phyloP scores from a whole-genome alignment of 108 stramenopile genomes.

The Asterionellopsis glacialis region DNA sequence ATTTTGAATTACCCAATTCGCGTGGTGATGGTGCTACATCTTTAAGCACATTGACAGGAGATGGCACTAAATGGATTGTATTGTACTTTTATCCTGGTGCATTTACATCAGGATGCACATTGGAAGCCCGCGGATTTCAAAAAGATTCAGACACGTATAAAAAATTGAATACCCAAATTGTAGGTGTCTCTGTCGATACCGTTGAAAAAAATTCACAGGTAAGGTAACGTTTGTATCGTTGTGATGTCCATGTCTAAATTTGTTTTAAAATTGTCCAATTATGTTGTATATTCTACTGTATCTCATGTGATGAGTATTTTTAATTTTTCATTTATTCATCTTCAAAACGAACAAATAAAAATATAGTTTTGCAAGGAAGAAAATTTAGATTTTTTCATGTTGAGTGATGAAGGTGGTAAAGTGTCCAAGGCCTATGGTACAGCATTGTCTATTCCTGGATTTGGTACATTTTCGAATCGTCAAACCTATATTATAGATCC shows the following conservation, averaged over 20 bases:
- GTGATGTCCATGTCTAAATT: too few relatives aligned
- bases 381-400: constrained; percentile 69
- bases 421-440: constrained; percentile 57
- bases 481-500: constrained; percentile 87
- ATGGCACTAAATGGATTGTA: constrained; percentile 59
- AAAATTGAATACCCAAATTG: constrained; percentile 60
- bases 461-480: constrained; percentile 78
- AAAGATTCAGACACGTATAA: constrained; percentile 43
- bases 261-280: too few relatives aligned
- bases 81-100: constrained; percentile 87
- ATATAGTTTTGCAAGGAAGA: constrained; percentile 57
- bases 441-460: constrained; percentile 63
- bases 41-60: constrained; percentile 28
- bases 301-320: too few relatives aligned
- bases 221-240: too few relatives aligned
- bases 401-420: constrained; percentile 58
- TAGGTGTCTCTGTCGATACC: constrained; percentile 76
- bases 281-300: too few relatives aligned
- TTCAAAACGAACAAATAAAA: too few relatives aligned
- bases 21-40: constrained; percentile 42
- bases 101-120: constrained; percentile 76
- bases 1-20: constrained; percentile 62
- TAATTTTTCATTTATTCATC: too few relatives aligned
- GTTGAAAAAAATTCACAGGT: constrained; percentile 68
- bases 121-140: constrained; percentile 76